Base-by-base conservation (phyloP, 371 early-diverging fungal species). In the Rhizopus sp. region DNA sequence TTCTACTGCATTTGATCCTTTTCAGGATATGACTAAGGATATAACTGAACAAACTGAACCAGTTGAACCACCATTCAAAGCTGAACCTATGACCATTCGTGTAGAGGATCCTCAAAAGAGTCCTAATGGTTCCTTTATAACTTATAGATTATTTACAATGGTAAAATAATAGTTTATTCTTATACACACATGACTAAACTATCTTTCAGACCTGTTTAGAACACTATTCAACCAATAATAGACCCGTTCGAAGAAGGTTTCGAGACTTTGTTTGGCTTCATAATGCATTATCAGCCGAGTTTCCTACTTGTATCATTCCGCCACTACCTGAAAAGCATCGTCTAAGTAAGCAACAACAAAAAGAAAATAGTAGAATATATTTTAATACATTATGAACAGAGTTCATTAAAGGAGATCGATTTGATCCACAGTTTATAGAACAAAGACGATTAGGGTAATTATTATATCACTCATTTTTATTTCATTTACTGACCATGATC, bases 381-480 rank as follows among this genome's bases (percentile, higher is more conserved):
- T 33, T 12, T 5, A 12, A 37, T 34, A 23, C 23, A 23, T 23
- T 23, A 23, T 23, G 23, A 23, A 23, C 83, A 88, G 93, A 93
- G 66, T 97, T 94, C 63, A 62, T 97, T n/a, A 94, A 94, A 40
- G 96, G 97, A 16, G 93, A 95, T 69, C 78, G 98, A 44, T 97
- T 97, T 72, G 84, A 88, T 66, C 75, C 83, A 10, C 89, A 91
- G 39, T 97, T 97, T 82, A 84, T 96, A 13, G 92, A 91, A 56
- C 87, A 88, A 68, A 77, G 97, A 40, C 69, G 91, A 58, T 76
- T 77, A 47, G 82, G 85, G 83, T 80, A 74, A 50, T 37, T 23
- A 23, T 23, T 23, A 23, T 2, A 23, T 23, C 23, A 2, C 23
- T 23, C 2, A 23, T 23, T 2, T 23, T 38, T 38, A 35, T 1